Conservation (phyloP, 345 rosid genomes). For the Salix brachista region DNA sequence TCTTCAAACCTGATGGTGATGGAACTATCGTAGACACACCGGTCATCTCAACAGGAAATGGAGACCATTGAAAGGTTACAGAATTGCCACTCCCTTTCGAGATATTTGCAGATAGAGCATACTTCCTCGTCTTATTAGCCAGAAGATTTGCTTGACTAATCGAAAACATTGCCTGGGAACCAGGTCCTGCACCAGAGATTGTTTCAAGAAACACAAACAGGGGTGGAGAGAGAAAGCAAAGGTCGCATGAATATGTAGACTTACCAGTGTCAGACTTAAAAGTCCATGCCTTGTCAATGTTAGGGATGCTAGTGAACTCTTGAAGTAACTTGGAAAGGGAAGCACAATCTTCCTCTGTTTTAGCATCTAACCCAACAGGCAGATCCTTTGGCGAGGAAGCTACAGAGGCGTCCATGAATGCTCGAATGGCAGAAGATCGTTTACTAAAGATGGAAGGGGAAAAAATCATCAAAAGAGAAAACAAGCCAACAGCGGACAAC, state of each 20-base stretch:
- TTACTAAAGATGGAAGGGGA: slow-evolving; percentile 22
- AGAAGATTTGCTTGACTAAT: slow-evolving; percentile 75
- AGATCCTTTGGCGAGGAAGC: slow-evolving; percentile 31
- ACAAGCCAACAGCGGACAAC: neutral
- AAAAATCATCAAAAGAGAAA: neutral
- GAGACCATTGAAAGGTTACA: slow-evolving; percentile 60
- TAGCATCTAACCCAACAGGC: slow-evolving; percentile 45
- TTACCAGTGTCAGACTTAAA: slow-evolving; percentile 54
- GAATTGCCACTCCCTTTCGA: slow-evolving; percentile 36
- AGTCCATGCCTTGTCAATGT: slow-evolving; percentile 79
- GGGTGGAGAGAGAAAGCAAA: neutral
- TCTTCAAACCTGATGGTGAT: slow-evolving; percentile 80
- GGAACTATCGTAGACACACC: slow-evolving; percentile 65
- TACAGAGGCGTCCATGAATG: slow-evolving; percentile 46
- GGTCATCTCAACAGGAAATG: slow-evolving; percentile 81
- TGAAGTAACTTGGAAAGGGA: slow-evolving; percentile 64
- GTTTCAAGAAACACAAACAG: neutral
- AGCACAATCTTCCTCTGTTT: slow-evolving; percentile 60
- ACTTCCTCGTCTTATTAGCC: slow-evolving; percentile 72
- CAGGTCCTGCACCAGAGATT: slow-evolving; percentile 34
- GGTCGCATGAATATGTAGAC: neutral
- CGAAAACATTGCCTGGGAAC: slow-evolving; percentile 64
- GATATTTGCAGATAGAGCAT: slow-evolving; percentile 51
- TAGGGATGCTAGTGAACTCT: slow-evolving; percentile 59
- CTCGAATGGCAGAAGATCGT: slow-evolving; percentile 25